Conservation (phyloP, 164 flowering plant species). For the Sedum album region DNA sequence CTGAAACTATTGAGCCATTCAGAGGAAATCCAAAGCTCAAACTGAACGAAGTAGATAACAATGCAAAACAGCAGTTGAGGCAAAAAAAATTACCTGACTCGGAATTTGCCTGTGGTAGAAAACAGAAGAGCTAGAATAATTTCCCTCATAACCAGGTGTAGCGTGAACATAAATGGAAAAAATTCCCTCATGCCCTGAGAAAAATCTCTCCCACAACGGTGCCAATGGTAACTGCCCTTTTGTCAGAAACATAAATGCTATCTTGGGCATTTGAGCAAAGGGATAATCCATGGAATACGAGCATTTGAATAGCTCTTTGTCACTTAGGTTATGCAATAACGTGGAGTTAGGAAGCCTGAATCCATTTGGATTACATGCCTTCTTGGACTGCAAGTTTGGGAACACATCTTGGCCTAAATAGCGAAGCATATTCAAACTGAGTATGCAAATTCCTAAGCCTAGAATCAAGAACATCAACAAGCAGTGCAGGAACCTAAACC, state of each 20-base stretch:
- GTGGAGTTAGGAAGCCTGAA: neutral
- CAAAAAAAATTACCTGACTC: neutral
- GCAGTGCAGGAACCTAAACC: neutral
- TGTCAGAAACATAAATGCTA: constrained; percentile 2
- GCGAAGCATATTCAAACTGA: constrained; percentile 2
- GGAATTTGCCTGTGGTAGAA: constrained; percentile 5
- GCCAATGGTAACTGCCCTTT: constrained; percentile 3
- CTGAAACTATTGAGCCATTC: neutral
- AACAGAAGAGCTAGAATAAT: constrained; percentile 1
- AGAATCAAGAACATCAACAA: neutral
- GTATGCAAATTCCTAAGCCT: constrained; percentile 1
- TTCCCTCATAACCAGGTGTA: neutral
- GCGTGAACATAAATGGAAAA: neutral
- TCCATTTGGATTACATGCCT: neutral
- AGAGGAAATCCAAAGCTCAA: neutral
- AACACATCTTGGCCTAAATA: neutral
- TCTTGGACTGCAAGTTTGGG: neutral
- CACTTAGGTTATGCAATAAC: neutral
- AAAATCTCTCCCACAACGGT: constrained; percentile 5
- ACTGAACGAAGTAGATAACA: neutral
- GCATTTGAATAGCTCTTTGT: neutral
- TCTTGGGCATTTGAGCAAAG: neutral
- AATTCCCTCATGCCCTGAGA: neutral
- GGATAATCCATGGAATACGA: neutral
- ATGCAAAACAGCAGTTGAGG: neutral